Evolutionary conservation across 345 rosid species (phyloP), one percentile per base, ranked within the genome.

Genomic region (Eucalyptus decipiens): DNA sequence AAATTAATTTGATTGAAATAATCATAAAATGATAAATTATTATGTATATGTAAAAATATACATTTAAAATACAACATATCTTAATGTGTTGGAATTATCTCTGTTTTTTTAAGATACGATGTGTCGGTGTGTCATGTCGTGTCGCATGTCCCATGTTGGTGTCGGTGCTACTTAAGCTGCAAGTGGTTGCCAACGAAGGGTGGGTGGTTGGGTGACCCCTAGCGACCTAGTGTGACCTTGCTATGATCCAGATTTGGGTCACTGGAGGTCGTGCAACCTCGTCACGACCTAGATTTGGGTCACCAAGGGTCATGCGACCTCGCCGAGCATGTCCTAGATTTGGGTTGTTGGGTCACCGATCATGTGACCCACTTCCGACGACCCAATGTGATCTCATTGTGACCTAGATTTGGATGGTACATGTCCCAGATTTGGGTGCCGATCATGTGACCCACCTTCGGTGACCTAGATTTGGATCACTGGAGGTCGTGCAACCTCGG

Each of bases 251-350:
- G 8, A 51, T 51, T 1, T 51, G 1, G 54, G 54, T 51, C 21
- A 0, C 1, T 51, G 21, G 21, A 51, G 54, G 54, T 51, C 21
- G 8, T 17, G 2, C 54, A 51, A 51, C 21, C 54, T 51, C 9
- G 2, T 51, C 0, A 4, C 4, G 21, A 51, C 54, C 21, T 17
- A 51, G 54, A 51, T 51, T 51, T 51, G 21, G 54, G 9, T 17
- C 1, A 1, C 0, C 1, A 0, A 51, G 3, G 54, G 54, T 3
- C 0, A 1, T 51, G 54, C 1, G 9, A 51, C 54, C 54, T 18
- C 21, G 0, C 4, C 0, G 4, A 51, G 21, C 54, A 51, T 51
- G 54, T 51, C 54, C 54, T 7, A 51, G 8, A 51, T 51, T 17
- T 51, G 54, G 54, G 54, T 51, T 51, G 54, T 51, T 51, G 54